Percentiles rank a stretch among this genome's conserved stretches.
These are phyloP conservation scores for Clitopilus hobsonii DNA, from an alignment of 768 basidiomycete genomes.

Conservation along the genomic window DNA sequence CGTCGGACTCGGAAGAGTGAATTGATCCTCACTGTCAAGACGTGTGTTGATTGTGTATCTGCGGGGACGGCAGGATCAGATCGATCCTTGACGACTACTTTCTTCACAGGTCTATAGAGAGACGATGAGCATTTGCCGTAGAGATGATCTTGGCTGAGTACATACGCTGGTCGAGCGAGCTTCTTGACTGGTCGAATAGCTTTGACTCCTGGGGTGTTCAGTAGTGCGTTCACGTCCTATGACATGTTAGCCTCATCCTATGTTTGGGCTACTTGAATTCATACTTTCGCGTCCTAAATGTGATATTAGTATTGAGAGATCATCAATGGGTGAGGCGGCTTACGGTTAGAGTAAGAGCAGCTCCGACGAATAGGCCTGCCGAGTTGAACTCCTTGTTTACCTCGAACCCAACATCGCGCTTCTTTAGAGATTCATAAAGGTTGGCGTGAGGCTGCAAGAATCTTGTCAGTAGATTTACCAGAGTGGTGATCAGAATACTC, in stretches of 20 bases:
- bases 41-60: slow-evolving; percentile 47
- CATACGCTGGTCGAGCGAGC: slow-evolving; percentile 38
- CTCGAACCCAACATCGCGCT: slow-evolving; percentile 37
- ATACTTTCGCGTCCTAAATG: slow-evolving; percentile 26
- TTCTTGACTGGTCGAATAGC: slow-evolving; percentile 50
- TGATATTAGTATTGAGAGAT: no score
- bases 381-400: slow-evolving; percentile 50
- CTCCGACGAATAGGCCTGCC: slow-evolving; percentile 54
- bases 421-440: slow-evolving; percentile 43
- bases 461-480: background rate
- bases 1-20: background rate
- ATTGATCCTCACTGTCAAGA: slow-evolving; percentile 40
- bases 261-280: no score
- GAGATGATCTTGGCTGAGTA: background rate
- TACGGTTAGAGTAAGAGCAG: slow-evolving; percentile 44
- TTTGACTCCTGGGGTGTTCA: slow-evolving; percentile 45
- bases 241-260: background rate
- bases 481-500: background rate
- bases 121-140: background rate
- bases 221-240: slow-evolving; percentile 22
- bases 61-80: slow-evolving; percentile 37
- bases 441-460: slow-evolving; percentile 38
- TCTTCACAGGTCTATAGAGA: slow-evolving; percentile 36
- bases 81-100: slow-evolving; percentile 34
- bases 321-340: no score